Evolutionary conservation across 139 green algal genomes (phyloP).

Genomic region (Deuterostichococcus epilithicus): DNA sequence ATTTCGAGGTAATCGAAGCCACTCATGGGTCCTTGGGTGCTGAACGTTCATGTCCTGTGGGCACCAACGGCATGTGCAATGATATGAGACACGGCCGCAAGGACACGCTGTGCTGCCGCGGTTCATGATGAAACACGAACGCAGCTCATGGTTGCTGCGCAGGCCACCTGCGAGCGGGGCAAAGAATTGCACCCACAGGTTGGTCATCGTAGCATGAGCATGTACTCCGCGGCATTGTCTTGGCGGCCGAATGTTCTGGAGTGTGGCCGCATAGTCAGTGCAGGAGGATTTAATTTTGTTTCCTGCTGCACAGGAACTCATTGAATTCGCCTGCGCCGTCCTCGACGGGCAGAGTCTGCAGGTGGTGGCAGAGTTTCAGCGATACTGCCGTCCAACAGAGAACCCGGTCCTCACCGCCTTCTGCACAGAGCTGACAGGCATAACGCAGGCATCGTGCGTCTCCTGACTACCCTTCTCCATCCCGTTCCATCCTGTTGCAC

Average conservation of each 20-base stretch:
- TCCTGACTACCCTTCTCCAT: not conserved
- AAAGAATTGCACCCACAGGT: slow-evolving; percentile 4
- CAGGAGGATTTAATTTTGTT: not conserved
- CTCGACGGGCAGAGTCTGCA: slow-evolving; percentile 37
- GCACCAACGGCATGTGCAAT: too few relatives aligned
- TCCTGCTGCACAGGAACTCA: slow-evolving; percentile 53
- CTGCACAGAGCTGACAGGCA: slow-evolving; percentile 64
- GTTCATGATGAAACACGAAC: too few relatives aligned
- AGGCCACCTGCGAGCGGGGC: slow-evolving; percentile 46
- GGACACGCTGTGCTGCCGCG: too few relatives aligned
- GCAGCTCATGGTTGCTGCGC: too few relatives aligned
- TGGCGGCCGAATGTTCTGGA: too few relatives aligned
- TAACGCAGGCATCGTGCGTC: slow-evolving; percentile 46
- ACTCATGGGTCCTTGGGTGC: too few relatives aligned
- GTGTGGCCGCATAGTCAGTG: too few relatives aligned
- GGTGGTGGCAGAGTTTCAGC: slow-evolving; percentile 42
- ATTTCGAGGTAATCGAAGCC: too few relatives aligned
- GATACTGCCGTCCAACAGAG: slow-evolving; percentile 51
- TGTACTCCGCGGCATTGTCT: too few relatives aligned
- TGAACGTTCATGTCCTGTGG: too few relatives aligned
- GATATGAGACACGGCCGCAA: too few relatives aligned
- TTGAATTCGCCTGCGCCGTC: slow-evolving; percentile 57
- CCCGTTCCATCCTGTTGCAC: not conserved
- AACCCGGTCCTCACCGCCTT: slow-evolving; percentile 56
- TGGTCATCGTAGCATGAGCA: too few relatives aligned